phyloP scores from a whole-genome alignment of 441 rosid genomes.

The Gossypium trilobum region DNA sequence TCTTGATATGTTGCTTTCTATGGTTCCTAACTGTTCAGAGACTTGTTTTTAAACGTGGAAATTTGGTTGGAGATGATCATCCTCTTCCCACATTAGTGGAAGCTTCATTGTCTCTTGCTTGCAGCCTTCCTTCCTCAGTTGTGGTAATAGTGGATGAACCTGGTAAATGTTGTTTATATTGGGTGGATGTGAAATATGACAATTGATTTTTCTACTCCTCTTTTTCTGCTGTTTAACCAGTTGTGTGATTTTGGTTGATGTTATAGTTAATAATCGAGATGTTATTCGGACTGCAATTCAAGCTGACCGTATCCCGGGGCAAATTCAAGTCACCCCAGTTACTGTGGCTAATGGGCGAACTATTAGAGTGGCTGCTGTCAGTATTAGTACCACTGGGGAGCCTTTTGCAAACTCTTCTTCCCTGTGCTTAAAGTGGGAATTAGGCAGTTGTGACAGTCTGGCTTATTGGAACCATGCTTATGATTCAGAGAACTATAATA shows the following conservation, averaged over 20 bases:
- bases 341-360: slow-evolving; percentile 86
- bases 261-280: slow-evolving; percentile 63
- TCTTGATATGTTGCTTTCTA: slow-evolving; percentile 17
- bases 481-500: slow-evolving; percentile 36
- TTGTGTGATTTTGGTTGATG: slow-evolving; percentile 12
- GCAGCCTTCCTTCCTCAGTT: slow-evolving; percentile 71
- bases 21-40: slow-evolving; percentile 42
- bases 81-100: slow-evolving; percentile 69
- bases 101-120: slow-evolving; percentile 45
- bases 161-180: slow-evolving; percentile 36
- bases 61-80: slow-evolving; percentile 72
- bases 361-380: slow-evolving; percentile 73
- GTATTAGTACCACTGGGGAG: slow-evolving; percentile 55
- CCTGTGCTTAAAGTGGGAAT: slow-evolving; percentile 75
- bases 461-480: slow-evolving; percentile 65
- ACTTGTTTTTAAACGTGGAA: slow-evolving; percentile 71
- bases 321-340: slow-evolving; percentile 50
- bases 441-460: slow-evolving; percentile 55
- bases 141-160: slow-evolving; percentile 78
- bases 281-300: slow-evolving; percentile 49
- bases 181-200: slow-evolving; percentile 10
- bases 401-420: slow-evolving; percentile 92
- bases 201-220: background rate
- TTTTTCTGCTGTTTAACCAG: background rate
- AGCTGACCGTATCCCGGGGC: slow-evolving; percentile 49